Percentiles rank a stretch among this genome's conserved stretches.
These are phyloP conservation scores for Pontederia paniculata DNA, from an alignment of 176 grass and related monocot genomes.

Conservation along the genomic window DNA sequence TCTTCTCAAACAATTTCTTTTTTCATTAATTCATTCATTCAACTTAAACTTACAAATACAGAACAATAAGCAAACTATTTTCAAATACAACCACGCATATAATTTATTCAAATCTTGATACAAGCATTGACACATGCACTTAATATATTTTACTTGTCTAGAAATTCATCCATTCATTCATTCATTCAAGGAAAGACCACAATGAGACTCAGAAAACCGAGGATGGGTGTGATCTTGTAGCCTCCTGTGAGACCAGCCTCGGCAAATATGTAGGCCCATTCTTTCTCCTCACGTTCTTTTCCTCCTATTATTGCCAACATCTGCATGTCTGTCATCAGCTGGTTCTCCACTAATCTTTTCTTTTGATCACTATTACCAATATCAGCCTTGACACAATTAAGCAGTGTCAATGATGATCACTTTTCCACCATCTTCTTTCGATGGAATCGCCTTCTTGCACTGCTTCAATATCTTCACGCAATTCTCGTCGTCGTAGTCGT, in stretches of 20 bases:
- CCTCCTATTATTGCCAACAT: background rate
- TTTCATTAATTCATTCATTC: no score
- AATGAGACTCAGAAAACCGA: no score
- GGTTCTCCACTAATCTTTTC: background rate
- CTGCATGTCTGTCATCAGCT: background rate
- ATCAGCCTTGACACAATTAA: background rate
- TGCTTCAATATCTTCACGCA: conserved; percentile 4
- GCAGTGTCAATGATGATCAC: background rate
- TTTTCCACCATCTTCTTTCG: background rate
- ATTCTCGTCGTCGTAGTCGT: background rate
- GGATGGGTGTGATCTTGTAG: background rate
- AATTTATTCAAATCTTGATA: no score
- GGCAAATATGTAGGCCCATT: background rate
- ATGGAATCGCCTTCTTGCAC: conserved; percentile 2
- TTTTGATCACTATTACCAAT: background rate
- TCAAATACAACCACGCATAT: no score
- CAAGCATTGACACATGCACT: no score
- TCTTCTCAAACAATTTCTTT: no score
- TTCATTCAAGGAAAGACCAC: no score
- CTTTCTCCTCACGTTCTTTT: background rate
- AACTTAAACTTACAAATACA: no score
- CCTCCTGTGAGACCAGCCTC: background rate
- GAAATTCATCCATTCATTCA: no score
- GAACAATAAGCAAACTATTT: no score
- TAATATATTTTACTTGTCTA: no score